Base-by-base conservation (phyloP, 306 rosid species). In the Astragalus membranaceus region DNA sequence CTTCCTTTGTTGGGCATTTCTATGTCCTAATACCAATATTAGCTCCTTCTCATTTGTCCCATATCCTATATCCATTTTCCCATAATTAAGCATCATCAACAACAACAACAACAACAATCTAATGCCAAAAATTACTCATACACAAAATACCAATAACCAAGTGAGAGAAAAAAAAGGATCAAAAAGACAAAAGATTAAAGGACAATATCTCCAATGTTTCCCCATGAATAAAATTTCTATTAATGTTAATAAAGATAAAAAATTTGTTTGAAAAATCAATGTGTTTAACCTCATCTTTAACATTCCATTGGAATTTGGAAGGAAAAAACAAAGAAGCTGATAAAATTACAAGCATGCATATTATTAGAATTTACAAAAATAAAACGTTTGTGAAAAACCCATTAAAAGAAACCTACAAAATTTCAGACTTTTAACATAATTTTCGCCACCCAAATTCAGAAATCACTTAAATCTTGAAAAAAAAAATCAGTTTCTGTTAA, bases 1-100 rank as follows among this genome's bases (percentile, higher is more conserved):
- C 76, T 81, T 86, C 82, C 92, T 86, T 57, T 95, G 97, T 54
- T 73, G 81, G 36, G 88, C 85, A 79, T 86, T 89, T 71, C 97
- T 89, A 72, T 82, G 88, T 75, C 95, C 99, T 60, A 95, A 81
- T 51, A 95, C 59, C 89, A 79, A 72, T 52, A 91, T 89, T 17
- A 89, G 5, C 6, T 49, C 85, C 44, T 79, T 70, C 88, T 88
- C 91, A 61, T 86, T 83, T 37, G 92, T 86, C 62, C 95, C 90
- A 36, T 70, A 58, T 68, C 99, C 99, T 95, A 68, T 6, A 52
- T 7, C 53, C 77, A 76, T 68, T 54, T 49, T 35, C 32, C 78
- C 66, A 64, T 14, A 30, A 64, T 0, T 20, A 20, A 20, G 23
- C 51, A 30, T 69, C 70, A 64, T 10, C 57, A 70, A 10, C 20